These are phyloP conservation scores for Zymoseptoria brevis DNA, from an alignment of 2,329 filamentous ascomycete genomes.

Conservation along the genomic window DNA sequence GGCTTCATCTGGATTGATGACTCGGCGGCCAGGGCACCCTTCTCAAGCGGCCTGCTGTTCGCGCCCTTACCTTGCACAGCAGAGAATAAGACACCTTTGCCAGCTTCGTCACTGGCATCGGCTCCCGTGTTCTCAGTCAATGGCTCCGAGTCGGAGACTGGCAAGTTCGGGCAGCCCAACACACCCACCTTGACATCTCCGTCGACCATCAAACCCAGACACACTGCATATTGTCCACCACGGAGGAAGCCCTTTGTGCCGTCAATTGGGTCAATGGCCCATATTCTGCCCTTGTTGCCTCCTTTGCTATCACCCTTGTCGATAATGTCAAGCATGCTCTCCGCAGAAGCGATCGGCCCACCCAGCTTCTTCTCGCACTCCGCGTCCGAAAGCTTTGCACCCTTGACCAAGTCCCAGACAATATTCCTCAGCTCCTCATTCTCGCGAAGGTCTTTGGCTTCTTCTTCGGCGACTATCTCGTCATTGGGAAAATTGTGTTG, in stretches of 20 bases:
- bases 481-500: slow-evolving; percentile 83
- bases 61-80: slow-evolving; percentile 74
- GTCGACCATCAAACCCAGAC: slow-evolving; percentile 83
- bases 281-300: slow-evolving; percentile 70
- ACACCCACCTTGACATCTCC: slow-evolving; percentile 92
- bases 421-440: slow-evolving; percentile 62
- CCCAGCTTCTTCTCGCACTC: slow-evolving; percentile 61
- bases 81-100: slow-evolving; percentile 80
- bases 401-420: slow-evolving; percentile 77
- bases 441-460: slow-evolving; percentile 69
- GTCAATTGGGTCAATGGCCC: slow-evolving; percentile 96
- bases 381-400: slow-evolving; percentile 59
- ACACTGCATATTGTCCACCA: slow-evolving; percentile 95
- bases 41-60: slow-evolving; percentile 63
- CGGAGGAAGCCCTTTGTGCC: slow-evolving; percentile 95
- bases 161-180: slow-evolving; percentile 90
- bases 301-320: slow-evolving; percentile 59
- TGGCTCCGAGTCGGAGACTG: slow-evolving; percentile 68
- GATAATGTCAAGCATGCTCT: slow-evolving; percentile 54
- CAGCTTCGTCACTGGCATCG: slow-evolving; percentile 64
- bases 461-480: slow-evolving; percentile 90
- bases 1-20: slow-evolving; percentile 72
- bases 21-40: slow-evolving; percentile 46
- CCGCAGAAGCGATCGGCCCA: slow-evolving; percentile 57
- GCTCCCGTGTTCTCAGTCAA: slow-evolving; percentile 65